Conservation (phyloP, 1,284 basidiomycete genomes). For the Ceratobasidium sp. region DNA sequence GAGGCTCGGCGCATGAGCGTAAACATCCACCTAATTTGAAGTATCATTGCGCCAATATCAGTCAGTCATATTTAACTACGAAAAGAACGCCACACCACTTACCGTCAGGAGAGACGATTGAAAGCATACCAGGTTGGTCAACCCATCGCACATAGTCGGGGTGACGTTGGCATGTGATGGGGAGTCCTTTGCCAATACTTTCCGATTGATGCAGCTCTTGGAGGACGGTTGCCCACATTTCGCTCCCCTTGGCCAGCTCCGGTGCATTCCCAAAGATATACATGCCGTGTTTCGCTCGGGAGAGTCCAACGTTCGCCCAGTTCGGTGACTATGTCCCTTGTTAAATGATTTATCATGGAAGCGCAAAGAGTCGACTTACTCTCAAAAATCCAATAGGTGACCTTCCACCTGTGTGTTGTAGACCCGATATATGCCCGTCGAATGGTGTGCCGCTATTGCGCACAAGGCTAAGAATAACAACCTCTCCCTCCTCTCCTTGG, state of each 20-base stretch:
- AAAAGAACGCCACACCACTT: not conserved
- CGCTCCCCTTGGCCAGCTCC: constrained; percentile 60
- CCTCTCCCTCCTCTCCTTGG: constrained; percentile 61
- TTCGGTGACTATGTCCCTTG: constrained; percentile 48
- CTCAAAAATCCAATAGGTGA: constrained; percentile 75
- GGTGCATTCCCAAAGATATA: constrained; percentile 75
- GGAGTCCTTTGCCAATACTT: constrained; percentile 64
- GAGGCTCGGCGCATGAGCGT: constrained; percentile 62
- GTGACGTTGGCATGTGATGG: constrained; percentile 69
- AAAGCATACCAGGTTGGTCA: constrained; percentile 64
- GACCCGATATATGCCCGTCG: constrained; percentile 7
- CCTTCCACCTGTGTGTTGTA: constrained; percentile 46
- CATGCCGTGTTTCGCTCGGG: constrained; percentile 74
- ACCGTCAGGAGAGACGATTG: constrained; percentile 68
- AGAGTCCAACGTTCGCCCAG: constrained; percentile 69
- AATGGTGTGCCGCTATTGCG: constrained; percentile 65
- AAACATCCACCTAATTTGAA: constrained; percentile 68
- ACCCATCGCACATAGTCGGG: constrained; percentile 58
- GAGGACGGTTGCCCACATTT: constrained; percentile 70
- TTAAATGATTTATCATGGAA: constrained; percentile 28
- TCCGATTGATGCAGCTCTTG: constrained; percentile 63
- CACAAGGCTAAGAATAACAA: constrained; percentile 76
- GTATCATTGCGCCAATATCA: not conserved
- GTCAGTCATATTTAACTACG: not conserved
- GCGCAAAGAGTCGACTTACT: constrained; percentile 53